Percentiles rank a stretch among this genome's conserved stretches.
phyloP scores from a whole-genome alignment of 345 rosid genomes.

The Salix purpurea region DNA sequence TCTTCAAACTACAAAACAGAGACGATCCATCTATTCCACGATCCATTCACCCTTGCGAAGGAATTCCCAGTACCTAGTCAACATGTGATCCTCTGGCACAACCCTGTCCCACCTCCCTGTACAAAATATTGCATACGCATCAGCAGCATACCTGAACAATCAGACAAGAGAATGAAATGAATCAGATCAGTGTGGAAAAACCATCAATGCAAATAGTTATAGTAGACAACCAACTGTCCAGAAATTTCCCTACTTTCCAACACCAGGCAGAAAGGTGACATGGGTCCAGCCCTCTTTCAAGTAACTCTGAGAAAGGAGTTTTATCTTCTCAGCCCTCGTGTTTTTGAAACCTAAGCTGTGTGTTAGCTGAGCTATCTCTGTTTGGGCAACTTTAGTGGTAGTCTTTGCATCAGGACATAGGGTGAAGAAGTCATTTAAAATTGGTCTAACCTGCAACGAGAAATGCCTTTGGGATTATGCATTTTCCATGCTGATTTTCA shows the following conservation, averaged over 20 bases:
- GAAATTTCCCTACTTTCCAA: constrained; percentile 55
- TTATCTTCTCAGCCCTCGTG: constrained; percentile 55
- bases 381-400: constrained; percentile 35
- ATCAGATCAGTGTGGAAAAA: too few relatives aligned
- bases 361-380: constrained; percentile 46
- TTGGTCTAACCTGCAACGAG: too few relatives aligned
- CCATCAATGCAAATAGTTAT: not conserved
- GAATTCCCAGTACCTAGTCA: too few relatives aligned
- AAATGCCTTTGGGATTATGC: too few relatives aligned
- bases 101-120: constrained; percentile 38
- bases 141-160: constrained; percentile 70
- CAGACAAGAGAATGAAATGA: not conserved
- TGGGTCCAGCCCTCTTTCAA: constrained; percentile 66
- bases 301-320: constrained; percentile 52
- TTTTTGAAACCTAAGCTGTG: constrained; percentile 51
- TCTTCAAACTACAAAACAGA: too few relatives aligned
- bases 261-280: constrained; percentile 67
- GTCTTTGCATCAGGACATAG: too few relatives aligned
- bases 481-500: too few relatives aligned
- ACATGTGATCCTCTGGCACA: too few relatives aligned
- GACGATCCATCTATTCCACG: too few relatives aligned
- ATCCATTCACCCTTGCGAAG: too few relatives aligned
- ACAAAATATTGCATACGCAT: constrained; percentile 85
- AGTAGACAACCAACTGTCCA: not conserved
- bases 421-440: too few relatives aligned